A percentile compares a stretch with the other conserved stretches of the same genome.
These are phyloP conservation scores for Saccharomycopsis javanensis DNA, from an alignment of 805 yeast genomes.

Conservation along the genomic window DNA sequence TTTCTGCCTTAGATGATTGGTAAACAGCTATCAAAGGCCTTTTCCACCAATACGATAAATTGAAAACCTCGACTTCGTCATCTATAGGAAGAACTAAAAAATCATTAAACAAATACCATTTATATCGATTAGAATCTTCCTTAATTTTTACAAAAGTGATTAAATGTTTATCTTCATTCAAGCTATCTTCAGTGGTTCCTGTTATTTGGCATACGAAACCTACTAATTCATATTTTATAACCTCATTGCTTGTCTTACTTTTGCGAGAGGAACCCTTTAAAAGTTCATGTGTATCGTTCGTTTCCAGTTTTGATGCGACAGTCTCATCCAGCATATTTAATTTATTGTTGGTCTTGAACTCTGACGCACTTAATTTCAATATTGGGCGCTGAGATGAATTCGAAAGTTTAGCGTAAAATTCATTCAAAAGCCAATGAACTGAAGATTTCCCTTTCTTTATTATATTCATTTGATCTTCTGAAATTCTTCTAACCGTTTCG, in stretches of 20 bases:
- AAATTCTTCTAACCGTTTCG: constrained; percentile 34
- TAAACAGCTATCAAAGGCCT: constrained; percentile 66
- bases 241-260: constrained; percentile 14
- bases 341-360: constrained; percentile 21
- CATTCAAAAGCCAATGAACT: constrained; percentile 49
- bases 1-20: constrained; percentile 36
- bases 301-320: background rate
- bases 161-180: constrained; percentile 42
- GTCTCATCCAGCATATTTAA: background rate
- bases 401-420: constrained; percentile 40
- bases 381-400: constrained; percentile 28
- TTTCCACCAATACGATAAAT: constrained; percentile 71
- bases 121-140: constrained; percentile 24
- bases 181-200: constrained; percentile 36
- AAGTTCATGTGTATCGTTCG: background rate
- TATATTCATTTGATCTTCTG: constrained; percentile 3
- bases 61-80: constrained; percentile 64
- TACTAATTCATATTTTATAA: constrained; percentile 46
- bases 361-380: constrained; percentile 27
- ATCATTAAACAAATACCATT: constrained; percentile 86
- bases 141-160: constrained; percentile 48
- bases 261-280: background rate
- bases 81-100: constrained; percentile 72
- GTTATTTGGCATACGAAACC: constrained; percentile 63
- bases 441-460: constrained; percentile 8